Conservation (phyloP, 2,329 filamentous ascomycete genomes). For the Nothophoma quercina region DNA sequence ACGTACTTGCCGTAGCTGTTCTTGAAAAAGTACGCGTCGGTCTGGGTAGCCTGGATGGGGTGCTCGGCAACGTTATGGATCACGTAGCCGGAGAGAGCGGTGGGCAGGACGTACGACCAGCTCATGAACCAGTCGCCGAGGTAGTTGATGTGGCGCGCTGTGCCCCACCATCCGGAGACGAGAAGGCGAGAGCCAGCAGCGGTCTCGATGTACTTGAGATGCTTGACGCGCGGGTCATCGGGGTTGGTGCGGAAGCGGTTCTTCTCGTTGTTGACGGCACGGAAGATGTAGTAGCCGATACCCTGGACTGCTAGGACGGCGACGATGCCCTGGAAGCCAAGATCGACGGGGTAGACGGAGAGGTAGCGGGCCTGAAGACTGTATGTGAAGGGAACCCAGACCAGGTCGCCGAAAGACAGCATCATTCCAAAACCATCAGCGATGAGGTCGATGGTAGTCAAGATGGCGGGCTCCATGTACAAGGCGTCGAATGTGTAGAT, state of each 20-base stretch:
- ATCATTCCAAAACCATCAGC: conserved; percentile 95
- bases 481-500: conserved; percentile 86
- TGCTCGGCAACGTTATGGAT: conserved; percentile 61
- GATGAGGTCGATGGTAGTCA: conserved; percentile 94
- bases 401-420: conserved; percentile 90
- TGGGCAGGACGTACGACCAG: conserved; percentile 89
- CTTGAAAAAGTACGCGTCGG: conserved; percentile 62
- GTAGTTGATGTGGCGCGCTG: conserved; percentile 93
- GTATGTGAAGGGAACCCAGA: conserved; percentile 93
- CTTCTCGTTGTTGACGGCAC: conserved; percentile 92
- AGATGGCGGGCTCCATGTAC: conserved; percentile 85
- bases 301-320: conserved; percentile 72
- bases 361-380: conserved; percentile 85
- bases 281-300: conserved; percentile 89
- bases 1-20: conserved; percentile 69
- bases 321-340: conserved; percentile 72
- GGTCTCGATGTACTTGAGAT: conserved; percentile 88
- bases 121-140: conserved; percentile 93
- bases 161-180: conserved; percentile 91
- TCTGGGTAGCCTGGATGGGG: conserved; percentile 49
- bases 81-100: conserved; percentile 81
- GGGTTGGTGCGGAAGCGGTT: conserved; percentile 91
- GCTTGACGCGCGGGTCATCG: conserved; percentile 76
- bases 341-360: conserved; percentile 78
- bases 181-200: conserved; percentile 81